A percentile compares a stretch with the other conserved stretches of the same genome.
Evolutionary conservation across 2,329 filamentous ascomycete species (phyloP).

Genomic region (Tetracladium maxilliforme): DNA sequence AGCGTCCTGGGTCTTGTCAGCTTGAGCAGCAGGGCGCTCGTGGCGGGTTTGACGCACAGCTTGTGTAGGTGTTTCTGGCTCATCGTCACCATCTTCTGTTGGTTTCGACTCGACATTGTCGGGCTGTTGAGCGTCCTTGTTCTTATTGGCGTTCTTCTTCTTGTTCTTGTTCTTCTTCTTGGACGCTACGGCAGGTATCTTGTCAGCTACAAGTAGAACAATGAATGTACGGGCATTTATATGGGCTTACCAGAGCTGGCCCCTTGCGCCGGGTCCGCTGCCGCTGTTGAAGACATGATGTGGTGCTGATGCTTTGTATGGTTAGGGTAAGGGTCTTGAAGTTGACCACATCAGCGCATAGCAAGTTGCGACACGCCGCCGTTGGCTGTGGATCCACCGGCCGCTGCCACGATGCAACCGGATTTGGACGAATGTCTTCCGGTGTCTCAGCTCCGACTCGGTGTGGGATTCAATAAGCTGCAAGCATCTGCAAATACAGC

Average conservation of each 20-base stretch:
- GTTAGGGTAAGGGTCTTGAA: neutral
- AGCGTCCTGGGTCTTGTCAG: constrained; percentile 9
- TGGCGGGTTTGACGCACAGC: too few relatives aligned
- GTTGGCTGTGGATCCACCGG: too few relatives aligned
- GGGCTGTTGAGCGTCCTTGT: constrained; percentile 24
- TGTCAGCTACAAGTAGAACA: constrained; percentile 1
- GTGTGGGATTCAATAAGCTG: too few relatives aligned
- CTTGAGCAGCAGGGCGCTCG: constrained; percentile 6
- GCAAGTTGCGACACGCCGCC: neutral
- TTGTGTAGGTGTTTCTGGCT: too few relatives aligned
- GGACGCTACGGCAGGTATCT: neutral
- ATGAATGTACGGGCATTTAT: too few relatives aligned
- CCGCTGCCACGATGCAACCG: too few relatives aligned
- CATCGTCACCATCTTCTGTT: constrained; percentile 24
- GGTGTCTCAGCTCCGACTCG: too few relatives aligned
- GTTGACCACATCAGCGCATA: neutral
- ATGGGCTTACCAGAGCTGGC: too few relatives aligned
- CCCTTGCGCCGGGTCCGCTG: too few relatives aligned
- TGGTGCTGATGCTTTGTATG: neutral
- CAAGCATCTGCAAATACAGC: too few relatives aligned
- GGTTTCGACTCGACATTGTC: constrained; percentile 24
- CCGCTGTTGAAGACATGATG: neutral
- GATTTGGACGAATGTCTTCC: too few relatives aligned
- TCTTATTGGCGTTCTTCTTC: constrained; percentile 7
- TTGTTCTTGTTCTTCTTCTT: constrained; percentile 8